Conservation (phyloP, 371 early-diverging fungal species). For the Nosema muscidifuracis region DNA sequence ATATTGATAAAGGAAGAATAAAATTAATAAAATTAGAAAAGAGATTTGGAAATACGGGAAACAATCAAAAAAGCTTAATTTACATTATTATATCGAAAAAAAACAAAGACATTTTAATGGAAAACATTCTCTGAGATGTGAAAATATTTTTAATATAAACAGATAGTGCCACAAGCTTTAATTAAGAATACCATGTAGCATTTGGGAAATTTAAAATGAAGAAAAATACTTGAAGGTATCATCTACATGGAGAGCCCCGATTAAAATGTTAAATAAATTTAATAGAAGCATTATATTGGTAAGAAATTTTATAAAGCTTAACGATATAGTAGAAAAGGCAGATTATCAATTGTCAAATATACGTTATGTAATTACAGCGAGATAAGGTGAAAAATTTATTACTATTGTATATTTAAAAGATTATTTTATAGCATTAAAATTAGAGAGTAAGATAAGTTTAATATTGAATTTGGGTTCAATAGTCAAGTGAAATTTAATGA, state of each 20-base stretch:
- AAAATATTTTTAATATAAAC: too few species aligned
- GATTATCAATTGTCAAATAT: slow-evolving; percentile 6
- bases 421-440: slow-evolving; percentile 33
- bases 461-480: slow-evolving; percentile 41
- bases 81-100: too few species aligned
- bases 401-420: slow-evolving; percentile 49
- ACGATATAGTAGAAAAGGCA: neutral
- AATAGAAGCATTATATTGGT: slow-evolving; percentile 37
- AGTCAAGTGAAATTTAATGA: slow-evolving; percentile 14
- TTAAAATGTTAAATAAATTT: slow-evolving; percentile 5
- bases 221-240: too few species aligned
- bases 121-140: too few species aligned
- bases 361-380: neutral
- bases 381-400: slow-evolving; percentile 20
- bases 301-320: slow-evolving; percentile 28
- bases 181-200: too few species aligned
- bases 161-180: too few species aligned
- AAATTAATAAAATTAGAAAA: too few species aligned
- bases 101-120: too few species aligned
- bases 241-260: slow-evolving; percentile 27
- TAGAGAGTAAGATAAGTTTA: slow-evolving; percentile 23
- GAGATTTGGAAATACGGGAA: too few species aligned
- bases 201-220: too few species aligned
- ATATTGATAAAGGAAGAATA: too few species aligned
- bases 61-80: too few species aligned